Base-by-base conservation (phyloP, 257 asterid genomes). In the Lavandula angustifolia region DNA sequence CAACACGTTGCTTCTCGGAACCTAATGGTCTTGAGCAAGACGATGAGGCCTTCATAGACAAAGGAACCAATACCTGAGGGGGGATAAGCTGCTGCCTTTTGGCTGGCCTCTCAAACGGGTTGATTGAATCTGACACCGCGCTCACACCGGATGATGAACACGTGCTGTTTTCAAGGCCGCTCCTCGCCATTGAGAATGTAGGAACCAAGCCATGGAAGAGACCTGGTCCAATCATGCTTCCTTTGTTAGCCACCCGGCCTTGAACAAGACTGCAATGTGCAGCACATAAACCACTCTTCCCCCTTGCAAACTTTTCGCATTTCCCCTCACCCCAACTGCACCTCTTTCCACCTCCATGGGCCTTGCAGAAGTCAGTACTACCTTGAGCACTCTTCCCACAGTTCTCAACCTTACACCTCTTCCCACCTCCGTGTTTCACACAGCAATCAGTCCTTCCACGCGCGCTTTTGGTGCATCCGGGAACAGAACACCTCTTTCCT, bases 301-400 rank as follows among this genome's bases (percentile, higher is more conserved):
- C 98, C 67, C 98, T 64, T 0, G 98, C 96, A 56, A 92, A 92
- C 29, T 89, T 92, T 58, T 89, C 96, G 10, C 98, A 92, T 66
- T 85, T 83, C 16, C 94, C 95, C 9, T 76, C 87, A 1, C 81
- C 95, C 95, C 95, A 91, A 32, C 64, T 79, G 68, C 98, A 91
- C 76, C 95, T 78, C 83, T 88, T 91, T 5, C 98, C 98, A 40
- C 98, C 98, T 14, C 98, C 98, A 3, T 91, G 98, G 2, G 98
- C 96, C 72, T 91, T 91, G 82, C 98, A 91, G 63, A 86, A 86
- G 54, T 91, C 96, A 0, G 98, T 91, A 77, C 96, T 86, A 2
- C 98, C 98, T 72, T 91, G 98, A 31, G 98, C 98, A 34, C 96
- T 88, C 82, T 88, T 91, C 59, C 81, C 95, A 27, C 98, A 91